Base-by-base conservation (phyloP, 2,329 filamentous ascomycete species). In the Phialophora tarda region DNA sequence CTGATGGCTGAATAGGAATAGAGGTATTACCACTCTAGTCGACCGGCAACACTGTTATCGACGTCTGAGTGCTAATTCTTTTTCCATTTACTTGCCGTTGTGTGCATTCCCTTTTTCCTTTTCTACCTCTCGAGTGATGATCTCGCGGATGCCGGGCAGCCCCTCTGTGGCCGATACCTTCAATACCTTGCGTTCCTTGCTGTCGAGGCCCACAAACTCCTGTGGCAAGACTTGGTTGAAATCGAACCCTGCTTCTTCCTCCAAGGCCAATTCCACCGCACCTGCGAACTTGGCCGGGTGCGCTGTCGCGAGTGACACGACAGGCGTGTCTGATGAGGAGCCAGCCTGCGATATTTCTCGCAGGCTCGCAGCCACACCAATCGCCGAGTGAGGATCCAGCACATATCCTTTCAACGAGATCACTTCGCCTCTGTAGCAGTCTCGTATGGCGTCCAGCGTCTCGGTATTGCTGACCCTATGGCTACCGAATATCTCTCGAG, bases 251-350 rank as follows among this genome's bases (percentile, higher is more conserved):
- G 84, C 77, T 75, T 91, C 84, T 8, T 85, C 85, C 70, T 88
- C 85, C 66, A 98, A 82, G 0, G 94, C 93, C 56, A 90, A 77
- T 72, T 93, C 90, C 1, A 99, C 94, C 0, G 93, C 93, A 34
- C 87, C 87, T 0, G 90, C 88, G 75, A 99, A 99, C 79, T 99
- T 99, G 68, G 94, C 95, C 0, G 95, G 94, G 78, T 99, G 95
- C 2, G 95, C 95, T 1, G 95, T 99, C 1, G 93, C 91, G 2
- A 99, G 86, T 1, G 92, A 89, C 74, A 99, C 62, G 12, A 65
- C 67, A 0, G 68, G 69, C 21, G 66, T 64, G n/a, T 38, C 38
- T 12, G 51, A 58, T 8, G 57, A 51, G 47, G 60, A 58, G 12
- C 56, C 59, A 1, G 62, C 58, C 2, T 58, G 50, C 28, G 66